phyloP scores from a whole-genome alignment of 441 rosid genomes.

The Macaranga tanarius region DNA sequence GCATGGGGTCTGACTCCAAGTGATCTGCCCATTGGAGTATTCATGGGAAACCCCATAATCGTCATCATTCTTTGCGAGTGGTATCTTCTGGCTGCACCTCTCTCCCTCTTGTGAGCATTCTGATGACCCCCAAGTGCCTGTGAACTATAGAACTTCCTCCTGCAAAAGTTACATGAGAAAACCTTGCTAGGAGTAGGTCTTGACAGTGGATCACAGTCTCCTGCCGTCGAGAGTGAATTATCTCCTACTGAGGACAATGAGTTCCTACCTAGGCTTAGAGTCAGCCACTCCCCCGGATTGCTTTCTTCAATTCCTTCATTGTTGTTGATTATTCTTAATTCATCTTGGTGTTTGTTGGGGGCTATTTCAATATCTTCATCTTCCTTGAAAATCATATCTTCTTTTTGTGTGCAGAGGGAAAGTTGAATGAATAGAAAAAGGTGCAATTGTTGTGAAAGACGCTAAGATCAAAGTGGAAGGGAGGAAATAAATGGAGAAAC shows the following conservation, averaged over 20 bases:
- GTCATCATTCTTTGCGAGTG: conserved; percentile 64
- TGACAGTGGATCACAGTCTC: conserved; percentile 34
- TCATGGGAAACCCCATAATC: conserved; percentile 43
- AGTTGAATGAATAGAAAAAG: conserved; percentile 19
- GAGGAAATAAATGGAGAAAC: conserved; percentile 38
- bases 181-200: conserved; percentile 45
- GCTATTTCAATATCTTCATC: conserved; percentile 34
- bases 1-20: conserved; percentile 64
- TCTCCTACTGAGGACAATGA: conserved; percentile 29
- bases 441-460: conserved; percentile 26
- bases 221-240: conserved; percentile 37
- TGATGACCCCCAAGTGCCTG: conserved; percentile 86
- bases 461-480: conserved; percentile 29
- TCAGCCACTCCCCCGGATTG: conserved; percentile 57
- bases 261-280: conserved; percentile 52
- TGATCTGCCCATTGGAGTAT: conserved; percentile 40
- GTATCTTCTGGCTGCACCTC: conserved; percentile 65
- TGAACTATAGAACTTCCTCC: conserved; percentile 73
- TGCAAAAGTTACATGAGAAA: conserved; percentile 73
- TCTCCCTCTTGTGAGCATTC: conserved; percentile 79
- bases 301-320: conserved; percentile 30
- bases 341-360: conserved; percentile 25
- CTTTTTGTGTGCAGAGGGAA: conserved; percentile 5
- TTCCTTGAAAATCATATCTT: conserved; percentile 43
- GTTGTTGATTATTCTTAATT: conserved; percentile 23